Evolutionary conservation across 148 eudicot genomes (phyloP), one percentile per base, ranked within the genome.

Genomic region (Vaccinium corymbosum): DNA sequence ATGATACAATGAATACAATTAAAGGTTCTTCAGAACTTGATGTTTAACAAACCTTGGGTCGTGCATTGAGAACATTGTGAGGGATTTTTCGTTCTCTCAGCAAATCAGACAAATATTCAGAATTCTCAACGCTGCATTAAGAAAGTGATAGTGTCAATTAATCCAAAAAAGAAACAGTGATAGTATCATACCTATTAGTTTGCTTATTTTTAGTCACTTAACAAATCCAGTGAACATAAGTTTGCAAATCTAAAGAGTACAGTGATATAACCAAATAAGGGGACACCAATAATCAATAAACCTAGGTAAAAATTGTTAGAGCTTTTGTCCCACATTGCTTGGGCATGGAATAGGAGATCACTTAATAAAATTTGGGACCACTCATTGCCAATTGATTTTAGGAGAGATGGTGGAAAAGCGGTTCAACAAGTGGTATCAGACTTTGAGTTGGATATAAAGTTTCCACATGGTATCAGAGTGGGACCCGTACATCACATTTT

Each of bases 41-140:
- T 79, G 16, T 85, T 46, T 20, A 49, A 78, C 85, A 59, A 86
- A 97, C 99, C 98, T 95, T 97, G 52, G 99, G 98, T 35, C 99
- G 95, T 49, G 99, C 99, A 87, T 97, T 97, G 57, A 97, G 98
- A 80, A 97, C 94, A 93, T 97, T 97, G 86, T 97, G 99, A 46
- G 99, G 98, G 83, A 97, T 91, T 76, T 88, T 89, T 25, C 90
- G 86, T 80, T 90, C 87, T 87, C 68, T 95, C 85, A 97, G 89
- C 88, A 97, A 89, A 82, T 85, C 86, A 84, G 95, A 94, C 82
- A 97, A 82, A 86, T 91, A 87, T 88, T 97, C 99, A 80, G 99
- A 97, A 89, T 95, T 92, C 86, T 94, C 99, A 80, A 97, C 99
- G 89, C 99, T 97, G 95, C 90, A 92, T 59, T 15, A 86, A 59